Evolutionary conservation across 805 yeast species (phyloP).

Genomic region (Cephaloascus fragrans): DNA sequence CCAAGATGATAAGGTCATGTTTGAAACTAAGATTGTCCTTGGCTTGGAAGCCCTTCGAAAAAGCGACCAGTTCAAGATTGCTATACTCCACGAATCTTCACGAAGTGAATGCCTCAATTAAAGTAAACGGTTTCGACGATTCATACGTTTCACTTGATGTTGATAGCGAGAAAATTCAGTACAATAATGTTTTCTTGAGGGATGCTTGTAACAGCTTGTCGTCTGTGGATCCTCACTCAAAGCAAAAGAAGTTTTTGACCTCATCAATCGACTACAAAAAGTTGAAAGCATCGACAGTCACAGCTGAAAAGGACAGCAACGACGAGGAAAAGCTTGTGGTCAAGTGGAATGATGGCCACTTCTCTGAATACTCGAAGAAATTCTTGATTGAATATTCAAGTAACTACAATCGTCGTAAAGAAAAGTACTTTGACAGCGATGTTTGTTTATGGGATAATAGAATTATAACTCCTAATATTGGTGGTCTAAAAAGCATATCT

Average conservation of each 20-base stretch:
- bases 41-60: too few species aligned
- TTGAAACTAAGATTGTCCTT: too few species aligned
- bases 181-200: slow-evolving; percentile 47
- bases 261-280: slow-evolving; percentile 30
- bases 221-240: slow-evolving; percentile 45
- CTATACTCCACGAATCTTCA: too few species aligned
- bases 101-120: too few species aligned
- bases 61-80: too few species aligned
- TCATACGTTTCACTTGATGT: background rate
- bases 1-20: too few species aligned
- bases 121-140: background rate
- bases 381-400: slow-evolving; percentile 37
- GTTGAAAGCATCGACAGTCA: slow-evolving; percentile 23
- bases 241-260: slow-evolving; percentile 60
- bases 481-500: slow-evolving; percentile 15
- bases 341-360: slow-evolving; percentile 34
- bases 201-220: slow-evolving; percentile 44
- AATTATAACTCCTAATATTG: slow-evolving; percentile 9
- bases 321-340: slow-evolving; percentile 25
- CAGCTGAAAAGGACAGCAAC: slow-evolving; percentile 14
- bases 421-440: slow-evolving; percentile 24
- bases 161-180: slow-evolving; percentile 17
- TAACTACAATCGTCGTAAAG: slow-evolving; percentile 19
- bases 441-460: slow-evolving; percentile 28
- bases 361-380: slow-evolving; percentile 27